These are phyloP conservation scores for Starmera caribaea DNA, from an alignment of 805 yeast genomes.

Conservation along the genomic window DNA sequence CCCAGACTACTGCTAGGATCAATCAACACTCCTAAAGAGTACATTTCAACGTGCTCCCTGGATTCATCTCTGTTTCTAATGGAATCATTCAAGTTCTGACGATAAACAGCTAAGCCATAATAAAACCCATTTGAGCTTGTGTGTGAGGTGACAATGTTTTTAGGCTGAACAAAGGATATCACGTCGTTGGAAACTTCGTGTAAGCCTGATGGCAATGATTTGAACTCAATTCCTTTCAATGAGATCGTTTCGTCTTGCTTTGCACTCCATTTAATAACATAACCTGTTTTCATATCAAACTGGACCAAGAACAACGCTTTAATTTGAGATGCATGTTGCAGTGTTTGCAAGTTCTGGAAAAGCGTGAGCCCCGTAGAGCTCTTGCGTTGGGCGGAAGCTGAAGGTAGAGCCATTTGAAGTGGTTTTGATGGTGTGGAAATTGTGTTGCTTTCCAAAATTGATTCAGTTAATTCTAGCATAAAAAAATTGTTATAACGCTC, in stretches of 20 bases:
- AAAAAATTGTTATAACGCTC: no score
- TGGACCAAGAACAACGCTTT: conserved; percentile 38
- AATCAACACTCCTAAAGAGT: conserved; percentile 51
- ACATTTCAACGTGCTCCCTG: conserved; percentile 44
- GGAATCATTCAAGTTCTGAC: conserved; percentile 30
- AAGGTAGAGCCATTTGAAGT: no score
- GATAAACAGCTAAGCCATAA: conserved; percentile 45
- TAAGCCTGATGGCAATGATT: conserved; percentile 61
- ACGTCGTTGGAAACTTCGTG: conserved; percentile 44
- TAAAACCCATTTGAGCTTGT: conserved; percentile 13
- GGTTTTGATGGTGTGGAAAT: no score
- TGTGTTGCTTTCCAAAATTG: no score
- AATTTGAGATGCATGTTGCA: conserved; percentile 18
- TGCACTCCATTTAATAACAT: conserved; percentile 35
- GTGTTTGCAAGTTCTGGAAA: no score
- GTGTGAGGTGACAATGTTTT: conserved; percentile 10
- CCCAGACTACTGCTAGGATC: conserved; percentile 24
- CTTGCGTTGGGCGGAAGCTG: no score
- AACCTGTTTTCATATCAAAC: conserved; percentile 44
- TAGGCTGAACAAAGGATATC: conserved; percentile 38
- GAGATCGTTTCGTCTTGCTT: conserved; percentile 18
- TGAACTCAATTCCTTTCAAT: conserved; percentile 44
- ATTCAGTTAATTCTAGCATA: no score
- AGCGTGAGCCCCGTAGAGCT: no score
- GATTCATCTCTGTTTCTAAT: conserved; percentile 16